phyloP scores from a whole-genome alignment of 305 asterid species.

The Lippia alba region DNA sequence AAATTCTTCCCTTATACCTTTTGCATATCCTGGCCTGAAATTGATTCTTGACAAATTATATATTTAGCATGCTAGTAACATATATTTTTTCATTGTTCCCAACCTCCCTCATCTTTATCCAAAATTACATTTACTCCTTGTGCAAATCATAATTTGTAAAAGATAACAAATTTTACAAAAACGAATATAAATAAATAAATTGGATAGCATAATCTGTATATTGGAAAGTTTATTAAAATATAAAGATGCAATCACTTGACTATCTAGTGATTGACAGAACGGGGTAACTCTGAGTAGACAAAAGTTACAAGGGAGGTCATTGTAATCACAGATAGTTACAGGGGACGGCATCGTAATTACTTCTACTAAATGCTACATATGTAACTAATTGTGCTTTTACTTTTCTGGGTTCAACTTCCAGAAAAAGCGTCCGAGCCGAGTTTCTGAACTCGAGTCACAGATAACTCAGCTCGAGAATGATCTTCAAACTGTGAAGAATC shows the following conservation, averaged over 20 bases:
- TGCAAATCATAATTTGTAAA: too few relatives aligned
- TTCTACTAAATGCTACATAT: not conserved
- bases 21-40: not conserved
- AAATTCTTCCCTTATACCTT: not conserved
- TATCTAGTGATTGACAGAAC: too few relatives aligned
- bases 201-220: too few relatives aligned
- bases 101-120: too few relatives aligned
- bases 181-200: too few relatives aligned
- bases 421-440: constrained; percentile 65
- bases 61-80: not conserved
- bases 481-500: constrained; percentile 74
- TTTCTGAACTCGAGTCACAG: constrained; percentile 74
- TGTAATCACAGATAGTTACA: not conserved
- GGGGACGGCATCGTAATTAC: not conserved
- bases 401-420: constrained; percentile 34
- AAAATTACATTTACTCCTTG: too few relatives aligned
- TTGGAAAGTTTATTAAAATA: too few relatives aligned
- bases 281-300: not conserved
- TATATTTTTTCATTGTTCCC: not conserved
- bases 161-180: too few relatives aligned
- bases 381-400: not conserved
- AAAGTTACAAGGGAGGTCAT: not conserved
- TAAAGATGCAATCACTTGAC: too few relatives aligned
- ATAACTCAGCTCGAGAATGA: constrained; percentile 83
- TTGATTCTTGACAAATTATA: not conserved